Evolutionary conservation across 2,329 filamentous ascomycete genomes (phyloP), one percentile per base, ranked within the genome.

Genomic region (Aspergillus hortae): DNA sequence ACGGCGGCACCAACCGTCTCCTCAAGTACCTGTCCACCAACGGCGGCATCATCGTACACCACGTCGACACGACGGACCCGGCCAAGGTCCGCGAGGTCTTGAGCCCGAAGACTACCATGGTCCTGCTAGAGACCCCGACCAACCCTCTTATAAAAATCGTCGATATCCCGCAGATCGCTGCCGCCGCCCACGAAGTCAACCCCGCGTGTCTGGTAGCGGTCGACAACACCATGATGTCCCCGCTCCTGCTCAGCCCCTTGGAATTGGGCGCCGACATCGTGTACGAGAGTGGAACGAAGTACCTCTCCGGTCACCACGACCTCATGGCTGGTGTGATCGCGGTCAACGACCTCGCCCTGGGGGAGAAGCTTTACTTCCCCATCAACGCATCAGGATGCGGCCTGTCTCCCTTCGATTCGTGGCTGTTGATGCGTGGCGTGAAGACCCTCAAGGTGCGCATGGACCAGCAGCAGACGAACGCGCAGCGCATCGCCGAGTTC

Each of bases 131-230:
- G 74, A 96, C 92, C 0, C 94, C 95, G 2, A 99, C 94, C 25
- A 99, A 99, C 74, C 95, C 94, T 5, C 77, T 99, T 45, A 97
- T 99, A 80, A 99, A 99, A 77, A 92, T 99, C 61, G 91, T 95
- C 64, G 94, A 99, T 69, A 88, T 99, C 54, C 81, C 87, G 4
- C 80, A 84, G 19, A 95, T 99, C 61, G 85, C 94, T 12, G 79
- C 80, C 36, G 76, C 87, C 17, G 83, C 88, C 0, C 94, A 97
- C 70, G 84, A 86, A 35, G 83, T 82, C 46, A 96, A 94, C 71
- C 78, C 87, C 6, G 83, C 83, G 56, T 88, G 90, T 23, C 77
- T 97, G 38, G 91, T 99, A 14, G 85, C 92, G 2, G 94, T 97
- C 23, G 94, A 99, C 74, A 99, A 99, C 77, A 99, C 94, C 52